These are phyloP conservation scores for Mycena polygramma DNA, from an alignment of 768 basidiomycete species.

Conservation along the genomic window DNA sequence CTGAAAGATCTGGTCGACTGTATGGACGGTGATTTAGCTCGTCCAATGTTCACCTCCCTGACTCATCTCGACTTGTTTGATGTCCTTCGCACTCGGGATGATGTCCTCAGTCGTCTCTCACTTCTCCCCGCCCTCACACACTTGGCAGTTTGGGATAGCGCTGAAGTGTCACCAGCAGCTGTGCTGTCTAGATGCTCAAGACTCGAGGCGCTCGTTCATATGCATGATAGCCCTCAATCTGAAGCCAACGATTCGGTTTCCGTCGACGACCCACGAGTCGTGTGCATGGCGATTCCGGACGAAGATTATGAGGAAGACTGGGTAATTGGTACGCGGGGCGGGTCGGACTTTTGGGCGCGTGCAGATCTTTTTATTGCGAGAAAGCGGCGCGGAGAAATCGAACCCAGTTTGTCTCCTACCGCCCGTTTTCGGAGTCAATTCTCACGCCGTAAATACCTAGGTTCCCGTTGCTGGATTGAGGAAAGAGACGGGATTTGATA, in stretches of 20 bases:
- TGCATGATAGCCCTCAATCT: no score
- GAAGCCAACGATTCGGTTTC: no score
- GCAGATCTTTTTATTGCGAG: constrained; percentile 2
- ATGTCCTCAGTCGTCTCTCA: neutral
- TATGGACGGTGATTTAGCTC: neutral
- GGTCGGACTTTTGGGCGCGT: constrained; percentile 12
- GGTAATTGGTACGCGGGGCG: neutral
- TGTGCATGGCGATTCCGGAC: neutral
- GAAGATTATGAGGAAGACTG: neutral
- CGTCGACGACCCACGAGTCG: neutral
- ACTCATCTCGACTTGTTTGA: constrained; percentile 2
- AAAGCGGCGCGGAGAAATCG: constrained; percentile 1
- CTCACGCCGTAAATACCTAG: neutral
- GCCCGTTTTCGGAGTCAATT: neutral
- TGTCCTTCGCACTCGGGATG: neutral
- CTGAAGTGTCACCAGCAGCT: neutral
- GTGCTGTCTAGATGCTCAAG: neutral
- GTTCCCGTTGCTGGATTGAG: constrained; percentile 2
- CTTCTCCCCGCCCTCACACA: neutral
- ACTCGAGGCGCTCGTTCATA: neutral
- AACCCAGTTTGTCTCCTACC: neutral
- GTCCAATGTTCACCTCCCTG: neutral
- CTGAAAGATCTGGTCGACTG: neutral
- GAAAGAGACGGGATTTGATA: neutral
- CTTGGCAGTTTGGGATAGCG: neutral